Percentiles rank a stretch among this genome's conserved stretches.
Conservation (phyloP, 805 yeast genomes). For the Torulaspora quercuum region DNA sequence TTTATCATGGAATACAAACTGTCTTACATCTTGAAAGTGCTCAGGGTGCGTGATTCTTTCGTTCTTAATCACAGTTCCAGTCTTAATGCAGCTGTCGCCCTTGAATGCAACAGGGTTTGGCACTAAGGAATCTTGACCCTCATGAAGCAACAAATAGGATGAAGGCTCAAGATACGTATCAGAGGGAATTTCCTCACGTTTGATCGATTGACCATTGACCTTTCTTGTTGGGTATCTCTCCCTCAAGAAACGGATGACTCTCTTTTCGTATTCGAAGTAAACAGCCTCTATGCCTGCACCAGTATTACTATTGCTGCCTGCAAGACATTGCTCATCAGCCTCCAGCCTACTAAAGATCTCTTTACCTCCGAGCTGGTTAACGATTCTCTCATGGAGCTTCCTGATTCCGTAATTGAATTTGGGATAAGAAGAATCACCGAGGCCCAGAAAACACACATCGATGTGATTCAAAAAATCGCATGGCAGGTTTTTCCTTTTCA, state of each 20-base stretch:
- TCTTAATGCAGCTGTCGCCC: slow-evolving; percentile 21
- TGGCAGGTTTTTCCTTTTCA: slow-evolving; percentile 66
- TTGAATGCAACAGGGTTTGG: slow-evolving; percentile 12
- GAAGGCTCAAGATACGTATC: slow-evolving; percentile 31
- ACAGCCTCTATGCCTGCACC: slow-evolving; percentile 59
- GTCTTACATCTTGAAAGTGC: slow-evolving; percentile 91
- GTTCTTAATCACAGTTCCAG: slow-evolving; percentile 51
- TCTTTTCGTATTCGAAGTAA: slow-evolving; percentile 68
- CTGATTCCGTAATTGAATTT: slow-evolving; percentile 83
- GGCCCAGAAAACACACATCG: slow-evolving; percentile 71
- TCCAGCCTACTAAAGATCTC: slow-evolving; percentile 76
- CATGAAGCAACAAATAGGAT: slow-evolving; percentile 19
- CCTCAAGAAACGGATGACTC: slow-evolving; percentile 40
- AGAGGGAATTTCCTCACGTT: slow-evolving; percentile 25
- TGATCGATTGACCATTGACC: slow-evolving; percentile 19
- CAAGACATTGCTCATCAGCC: slow-evolving; percentile 80
- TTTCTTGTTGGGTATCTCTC: slow-evolving; percentile 38
- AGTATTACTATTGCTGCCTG: slow-evolving; percentile 46
- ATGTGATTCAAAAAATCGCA: slow-evolving; percentile 57
- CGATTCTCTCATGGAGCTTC: slow-evolving; percentile 71
- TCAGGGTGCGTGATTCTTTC: slow-evolving; percentile 59
- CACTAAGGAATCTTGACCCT: neutral
- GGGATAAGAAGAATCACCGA: slow-evolving; percentile 92
- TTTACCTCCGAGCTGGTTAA: slow-evolving; percentile 71
- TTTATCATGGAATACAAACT: slow-evolving; percentile 43